Evolutionary conservation across 371 early-diverging fungal genomes (phyloP), one percentile per base, ranked within the genome.

Genomic region (Mucor racemosus): DNA sequence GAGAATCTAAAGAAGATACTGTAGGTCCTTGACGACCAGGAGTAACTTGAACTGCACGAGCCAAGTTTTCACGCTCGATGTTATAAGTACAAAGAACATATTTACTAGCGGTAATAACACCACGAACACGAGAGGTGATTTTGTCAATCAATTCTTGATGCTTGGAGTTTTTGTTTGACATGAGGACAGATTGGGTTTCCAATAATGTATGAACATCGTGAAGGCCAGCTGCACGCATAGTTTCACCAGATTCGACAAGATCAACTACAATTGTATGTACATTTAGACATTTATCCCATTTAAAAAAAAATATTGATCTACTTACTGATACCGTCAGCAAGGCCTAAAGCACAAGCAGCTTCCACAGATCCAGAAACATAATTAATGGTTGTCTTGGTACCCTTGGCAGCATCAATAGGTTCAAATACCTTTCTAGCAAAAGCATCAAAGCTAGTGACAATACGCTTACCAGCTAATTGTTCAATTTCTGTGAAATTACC

Each of bases 191-290:
- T 76, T 99, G 90, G 9, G 97, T 92, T 0, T 82, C 79, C 64
- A 95, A 68, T 19, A 99, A 75, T 8, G 94, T 95, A 59, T 86
- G 89, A 59, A 97, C 92, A 57, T 91, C 91, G 74, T 92, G 92
- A 53, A 98, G 89, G n/a, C 96, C 96, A 36, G 98, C 98, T 36
- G 97, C 98, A 67, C 94, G 91, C 98, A 99, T 99, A 15, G 99
- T 99, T 71, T 99, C 98, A 65, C 98, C 99, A 26, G 95, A 95
- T 82, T 99, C 99, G 40, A 72, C 73, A 48, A 72, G 59, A 68
- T 72, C 73, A 62, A 72, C 73, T 72, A 41, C 5, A 26, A 26
- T 48, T 44, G 44, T 17, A 44, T 44, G 44, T 44, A 26, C 3
- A 26, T 26, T 26, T 44, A 44, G 17, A 44, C 44, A n/a, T 17